These are phyloP conservation scores for Penicillium sp. DNA, from an alignment of 2,329 filamentous ascomycete genomes.

Conservation along the genomic window DNA sequence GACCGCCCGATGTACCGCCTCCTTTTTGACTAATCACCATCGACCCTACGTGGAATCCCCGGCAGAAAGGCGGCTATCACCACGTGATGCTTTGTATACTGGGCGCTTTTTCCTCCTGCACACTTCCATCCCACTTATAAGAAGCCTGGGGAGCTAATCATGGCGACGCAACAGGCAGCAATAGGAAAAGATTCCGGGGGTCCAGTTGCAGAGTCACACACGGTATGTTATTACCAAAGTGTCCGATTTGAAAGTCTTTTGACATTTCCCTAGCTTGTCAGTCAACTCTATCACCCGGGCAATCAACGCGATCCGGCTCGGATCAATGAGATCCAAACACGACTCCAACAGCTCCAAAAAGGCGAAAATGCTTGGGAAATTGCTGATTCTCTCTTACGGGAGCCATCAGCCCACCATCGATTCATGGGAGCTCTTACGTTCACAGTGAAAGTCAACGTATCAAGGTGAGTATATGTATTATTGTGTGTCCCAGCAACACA, in stretches of 20 bases:
- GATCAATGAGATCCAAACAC: conserved; percentile 66
- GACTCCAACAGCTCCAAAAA: conserved; percentile 77
- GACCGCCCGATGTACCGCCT: not conserved
- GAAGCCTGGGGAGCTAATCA: conserved; percentile 7
- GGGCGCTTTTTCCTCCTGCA: conserved; percentile 4
- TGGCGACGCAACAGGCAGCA: conserved; percentile 15
- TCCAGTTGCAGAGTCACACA: conserved; percentile 20
- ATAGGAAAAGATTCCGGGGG: conserved; percentile 12
- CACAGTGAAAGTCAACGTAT: conserved; percentile 92
- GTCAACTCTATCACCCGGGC: conserved; percentile 47
- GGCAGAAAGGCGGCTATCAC: conserved; percentile 4
- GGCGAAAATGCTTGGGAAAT: conserved; percentile 84
- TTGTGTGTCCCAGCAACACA: not conserved
- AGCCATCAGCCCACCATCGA: conserved; percentile 71
- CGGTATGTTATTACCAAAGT: conserved; percentile 2
- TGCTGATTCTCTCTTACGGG: conserved; percentile 72
- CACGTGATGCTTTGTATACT: conserved; percentile 12
- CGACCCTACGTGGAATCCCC: not conserved
- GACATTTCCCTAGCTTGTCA: conserved; percentile 40
- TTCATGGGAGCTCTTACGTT: conserved; percentile 95
- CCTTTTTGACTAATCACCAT: not conserved
- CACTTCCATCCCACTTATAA: not conserved
- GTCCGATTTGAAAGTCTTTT: not conserved
- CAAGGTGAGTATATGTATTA: conserved; percentile 61
- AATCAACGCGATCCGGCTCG: conserved; percentile 49